These are phyloP conservation scores for Xylaria longipes DNA, from an alignment of 495 filamentous ascomycete genomes.

Conservation along the genomic window DNA sequence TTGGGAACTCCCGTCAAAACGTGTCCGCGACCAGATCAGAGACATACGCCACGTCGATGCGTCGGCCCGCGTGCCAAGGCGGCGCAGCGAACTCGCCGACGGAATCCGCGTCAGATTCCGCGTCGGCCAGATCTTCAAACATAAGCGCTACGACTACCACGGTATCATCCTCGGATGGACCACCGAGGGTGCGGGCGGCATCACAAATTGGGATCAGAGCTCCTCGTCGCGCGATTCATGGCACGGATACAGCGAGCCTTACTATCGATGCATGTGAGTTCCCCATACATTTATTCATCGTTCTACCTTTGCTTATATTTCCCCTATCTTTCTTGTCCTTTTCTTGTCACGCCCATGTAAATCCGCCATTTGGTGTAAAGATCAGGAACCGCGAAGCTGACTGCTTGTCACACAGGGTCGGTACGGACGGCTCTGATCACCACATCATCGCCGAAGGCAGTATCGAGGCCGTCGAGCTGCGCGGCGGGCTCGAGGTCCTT, in stretches of 20 bases:
- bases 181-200: slow-evolving; percentile 42
- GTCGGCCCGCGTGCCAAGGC: slow-evolving; percentile 29
- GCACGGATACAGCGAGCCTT: slow-evolving; percentile 38
- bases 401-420: slow-evolving; percentile 55
- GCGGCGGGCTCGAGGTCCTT: slow-evolving; percentile 44
- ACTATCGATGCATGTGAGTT: slow-evolving; percentile 47
- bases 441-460: slow-evolving; percentile 89
- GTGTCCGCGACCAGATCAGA: slow-evolving; percentile 40
- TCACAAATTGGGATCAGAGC: slow-evolving; percentile 36
- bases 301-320: not conserved
- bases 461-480: slow-evolving; percentile 66
- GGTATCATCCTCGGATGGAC: slow-evolving; percentile 92
- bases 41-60: slow-evolving; percentile 36
- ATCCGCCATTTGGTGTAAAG: not conserved
- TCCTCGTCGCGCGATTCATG: slow-evolving; percentile 29
- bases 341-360: not conserved
- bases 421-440: slow-evolving; percentile 63
- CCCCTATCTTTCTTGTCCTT: slow-evolving; percentile 14
- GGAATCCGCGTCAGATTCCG: slow-evolving; percentile 55
- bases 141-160: slow-evolving; percentile 79
- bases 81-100: slow-evolving; percentile 38
- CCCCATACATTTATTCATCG: slow-evolving; percentile 8
- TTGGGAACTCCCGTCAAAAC: slow-evolving; percentile 43
- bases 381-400: not conserved
- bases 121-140: slow-evolving; percentile 84